Evolutionary conservation across 108 stramenopile genomes (phyloP), one percentile per base, ranked within the genome.

Genomic region (Skeletonema marinoi): DNA sequence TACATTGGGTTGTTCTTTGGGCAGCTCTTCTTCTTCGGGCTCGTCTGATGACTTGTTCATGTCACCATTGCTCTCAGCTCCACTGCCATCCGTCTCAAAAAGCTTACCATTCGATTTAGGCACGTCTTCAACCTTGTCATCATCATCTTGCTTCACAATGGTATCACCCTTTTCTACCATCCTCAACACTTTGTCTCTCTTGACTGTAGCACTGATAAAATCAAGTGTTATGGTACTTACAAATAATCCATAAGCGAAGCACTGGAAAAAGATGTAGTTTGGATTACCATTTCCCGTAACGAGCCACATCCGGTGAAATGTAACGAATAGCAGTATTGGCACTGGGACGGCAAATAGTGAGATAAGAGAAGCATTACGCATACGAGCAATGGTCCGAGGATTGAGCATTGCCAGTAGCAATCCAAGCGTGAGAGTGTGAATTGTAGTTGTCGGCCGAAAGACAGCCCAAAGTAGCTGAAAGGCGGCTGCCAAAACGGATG

Each of bases 241-340:
- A 65, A 95, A 95, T 10, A 87, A 62, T 56, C 90, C 87, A 80
- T 89, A 89, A 13, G 88, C 94, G 71, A 95, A 62, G 54, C 92
- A 92, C 74, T 95, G 94, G 63, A 95, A 95, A 51, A 84, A 95
- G 0, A 91, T 86, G 73, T 88, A 93, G 56, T 95, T 95, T 13
- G 94, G 90, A 73, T 95, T 93, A 1, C 94, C 94, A 46, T 83
- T 83, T 39, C 89, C 88, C 6, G 74, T 87, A 32, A 87, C 88
- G 35, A 95, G 72, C 94, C 94, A 95, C 86, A 95, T 84, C 68
- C 85, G 75, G 65, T 89, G 86, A 73, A 89, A 88, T 13, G 89
- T 75, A 2, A 92, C 74, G 56, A 87, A 89, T 0, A 95, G 61
- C 31, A 82, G 12, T 32, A 92, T 70, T 11, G 92, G 92, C 11